phyloP scores from a whole-genome alignment of 1,284 basidiomycete genomes.

The Fistulinella cinereoalba region DNA sequence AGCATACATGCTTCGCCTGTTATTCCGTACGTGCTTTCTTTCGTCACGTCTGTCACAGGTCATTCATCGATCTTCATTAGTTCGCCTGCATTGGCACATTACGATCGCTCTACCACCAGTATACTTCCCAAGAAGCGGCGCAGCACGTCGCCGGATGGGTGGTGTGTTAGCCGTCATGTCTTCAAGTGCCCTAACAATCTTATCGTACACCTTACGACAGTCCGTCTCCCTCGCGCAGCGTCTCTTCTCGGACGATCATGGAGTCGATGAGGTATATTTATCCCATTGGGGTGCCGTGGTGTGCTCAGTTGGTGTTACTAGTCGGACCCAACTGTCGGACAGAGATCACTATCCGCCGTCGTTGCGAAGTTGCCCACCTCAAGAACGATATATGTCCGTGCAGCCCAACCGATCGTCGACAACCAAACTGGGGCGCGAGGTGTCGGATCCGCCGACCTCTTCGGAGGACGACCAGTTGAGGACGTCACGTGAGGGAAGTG shows the following conservation, averaged over 20 bases:
- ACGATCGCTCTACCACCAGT: slow-evolving; percentile 30
- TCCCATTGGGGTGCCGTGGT: too few species aligned
- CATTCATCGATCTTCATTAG: slow-evolving; percentile 22
- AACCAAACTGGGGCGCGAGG: slow-evolving; percentile 11
- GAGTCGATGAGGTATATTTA: slow-evolving; percentile 30
- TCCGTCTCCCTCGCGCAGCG: slow-evolving; percentile 7
- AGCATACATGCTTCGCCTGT: slow-evolving; percentile 30
- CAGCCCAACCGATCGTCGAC: slow-evolving; percentile 10
- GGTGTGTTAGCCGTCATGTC: slow-evolving; percentile 19
- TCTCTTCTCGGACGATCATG: slow-evolving; percentile 19
- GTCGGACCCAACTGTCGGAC: slow-evolving; percentile 23
- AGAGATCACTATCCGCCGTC: slow-evolving; percentile 13
- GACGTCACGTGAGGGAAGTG: slow-evolving; percentile 30
- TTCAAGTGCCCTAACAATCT: slow-evolving; percentile 6
- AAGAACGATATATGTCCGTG: slow-evolving; percentile 4
- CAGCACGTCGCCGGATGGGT: slow-evolving; percentile 31
- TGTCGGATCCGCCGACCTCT: slow-evolving; percentile 22
- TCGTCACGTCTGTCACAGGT: slow-evolving; percentile 6
- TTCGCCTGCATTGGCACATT: slow-evolving; percentile 28
- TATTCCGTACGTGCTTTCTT: slow-evolving; percentile 28
- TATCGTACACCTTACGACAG: slow-evolving; percentile 15
- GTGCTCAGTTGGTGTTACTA: slow-evolving; percentile 9
- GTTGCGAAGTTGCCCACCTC: slow-evolving; percentile 11
- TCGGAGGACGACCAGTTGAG: slow-evolving; percentile 32
- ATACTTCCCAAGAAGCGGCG: slow-evolving; percentile 34